Evolutionary conservation across 2,329 filamentous ascomycete species (phyloP).

Genomic region (Claviceps digitariae): DNA sequence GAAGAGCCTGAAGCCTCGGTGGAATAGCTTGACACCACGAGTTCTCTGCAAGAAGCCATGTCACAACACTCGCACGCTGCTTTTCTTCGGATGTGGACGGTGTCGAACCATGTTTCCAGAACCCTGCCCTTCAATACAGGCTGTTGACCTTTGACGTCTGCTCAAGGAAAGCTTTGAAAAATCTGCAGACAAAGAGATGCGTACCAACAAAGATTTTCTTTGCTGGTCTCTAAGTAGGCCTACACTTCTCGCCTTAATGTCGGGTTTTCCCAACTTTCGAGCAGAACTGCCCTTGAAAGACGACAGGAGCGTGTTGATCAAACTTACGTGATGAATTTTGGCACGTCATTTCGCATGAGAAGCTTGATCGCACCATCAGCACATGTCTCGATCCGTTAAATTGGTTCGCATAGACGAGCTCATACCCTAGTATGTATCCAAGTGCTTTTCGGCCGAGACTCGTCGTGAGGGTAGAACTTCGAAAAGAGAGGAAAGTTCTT

Average conservation of each 20-base stretch:
- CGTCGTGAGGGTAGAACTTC: no score
- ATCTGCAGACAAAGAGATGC: background rate
- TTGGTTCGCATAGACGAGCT: no score
- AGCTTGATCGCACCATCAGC: background rate
- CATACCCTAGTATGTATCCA: no score
- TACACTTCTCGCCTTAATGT: no score
- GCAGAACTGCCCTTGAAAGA: background rate
- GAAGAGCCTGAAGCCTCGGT: no score
- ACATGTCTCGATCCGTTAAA: no score
- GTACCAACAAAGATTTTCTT: no score
- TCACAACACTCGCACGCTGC: no score
- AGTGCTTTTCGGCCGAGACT: no score
- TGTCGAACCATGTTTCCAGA: background rate
- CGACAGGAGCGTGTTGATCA: background rate
- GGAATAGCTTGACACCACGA: no score
- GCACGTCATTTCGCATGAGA: background rate
- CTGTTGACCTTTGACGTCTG: background rate
- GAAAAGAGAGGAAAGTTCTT: no score
- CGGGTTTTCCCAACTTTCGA: background rate
- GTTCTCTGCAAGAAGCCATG: no score
- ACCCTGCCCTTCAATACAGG: background rate
- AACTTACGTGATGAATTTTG: background rate
- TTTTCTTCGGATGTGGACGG: background rate
- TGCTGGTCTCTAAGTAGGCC: background rate
- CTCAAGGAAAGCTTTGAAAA: background rate